Base-by-base conservation (phyloP, 176 grass and related monocot species). In the Phoenix roebelenii region DNA sequence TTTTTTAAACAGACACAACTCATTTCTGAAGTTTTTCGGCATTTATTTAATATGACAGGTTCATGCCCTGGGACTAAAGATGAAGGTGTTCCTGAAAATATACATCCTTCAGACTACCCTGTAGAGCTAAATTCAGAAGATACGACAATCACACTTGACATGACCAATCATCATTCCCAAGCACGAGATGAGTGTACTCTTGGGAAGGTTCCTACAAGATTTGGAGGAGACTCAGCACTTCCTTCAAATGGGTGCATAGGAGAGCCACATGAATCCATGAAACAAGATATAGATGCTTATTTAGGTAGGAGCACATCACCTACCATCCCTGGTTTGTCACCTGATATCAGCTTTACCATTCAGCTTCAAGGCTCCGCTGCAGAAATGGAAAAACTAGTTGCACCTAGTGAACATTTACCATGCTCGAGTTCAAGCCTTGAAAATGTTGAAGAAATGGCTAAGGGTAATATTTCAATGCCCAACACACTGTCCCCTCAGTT, bases 101-200 rank as follows among this genome's bases (percentile, higher is more conserved):
- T 12, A 10, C 9, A 3, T 44, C 35, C 35, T 44, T 44, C 35
- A 44, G 35, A 44, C 63, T 65, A 58, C 79, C 1, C 51, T 72
- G 66, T 52, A 79, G 66, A 74, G 24, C 53, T 73, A 76, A 72
- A 76, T 73, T 71, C 71, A 73, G 85, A 64, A 81, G 71, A 63
- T 76, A 49, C 18, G 50, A 51, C 23, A 28, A 25, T 49, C 50
- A 10, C 60, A 61, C 71, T 56, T 71, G 74, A 25, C 51, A 67
- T 53, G 3, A 1, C 17, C 66, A 49, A 50, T 77, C 23, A 60
- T 50, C 53, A 49, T 29, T 60, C 44, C 61, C 66, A 67, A 67
- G 60, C 65, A 71, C 12, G 77, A 63, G 51, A 74, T 50, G 55
- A 61, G 23, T 32, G 18, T 48, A 66, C 53, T 60, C 17, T 76